Percentiles rank a stretch among this genome's conserved stretches.
These are phyloP conservation scores for Pterocarpus macrocarpus DNA, from an alignment of 306 rosid genomes.

Conservation along the genomic window DNA sequence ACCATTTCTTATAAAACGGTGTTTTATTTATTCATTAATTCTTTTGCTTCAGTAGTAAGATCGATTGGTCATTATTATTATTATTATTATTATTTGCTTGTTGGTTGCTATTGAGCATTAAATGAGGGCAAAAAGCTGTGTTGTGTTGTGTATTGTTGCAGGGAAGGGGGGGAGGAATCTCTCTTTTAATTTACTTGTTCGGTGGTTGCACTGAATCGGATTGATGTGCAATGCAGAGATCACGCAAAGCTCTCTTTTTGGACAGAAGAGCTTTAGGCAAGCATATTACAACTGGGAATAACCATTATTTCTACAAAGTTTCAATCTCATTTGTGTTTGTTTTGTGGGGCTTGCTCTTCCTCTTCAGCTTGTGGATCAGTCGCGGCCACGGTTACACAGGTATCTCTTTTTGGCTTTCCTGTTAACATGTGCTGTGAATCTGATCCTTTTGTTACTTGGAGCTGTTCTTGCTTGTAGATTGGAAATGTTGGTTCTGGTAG, in stretches of 20 bases:
- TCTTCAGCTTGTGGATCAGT: constrained; percentile 81
- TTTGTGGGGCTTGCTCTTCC: constrained; percentile 78
- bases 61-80: too few relatives aligned
- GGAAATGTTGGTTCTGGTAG: neutral
- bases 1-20: too few relatives aligned
- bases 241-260: constrained; percentile 82
- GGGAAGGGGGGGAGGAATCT: constrained; percentile 45
- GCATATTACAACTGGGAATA: constrained; percentile 45
- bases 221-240: constrained; percentile 88
- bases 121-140: constrained; percentile 21
- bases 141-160: constrained; percentile 28
- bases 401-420: constrained; percentile 11
- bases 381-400: constrained; percentile 71
- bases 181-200: constrained; percentile 6
- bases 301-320: constrained; percentile 55
- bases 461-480: neutral
- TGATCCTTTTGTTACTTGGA: neutral
- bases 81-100: neutral
- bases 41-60: constrained; percentile 36
- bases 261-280: constrained; percentile 67
- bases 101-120: neutral
- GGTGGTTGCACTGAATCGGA: constrained; percentile 37
- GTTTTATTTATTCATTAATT: neutral
- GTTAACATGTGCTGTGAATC: neutral
- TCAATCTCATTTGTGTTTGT: constrained; percentile 75